Percentiles rank a stretch among this genome's conserved stretches.
These are phyloP conservation scores for Ceraceosorus guamensis DNA, from an alignment of 1,284 basidiomycete species.

Conservation along the genomic window DNA sequence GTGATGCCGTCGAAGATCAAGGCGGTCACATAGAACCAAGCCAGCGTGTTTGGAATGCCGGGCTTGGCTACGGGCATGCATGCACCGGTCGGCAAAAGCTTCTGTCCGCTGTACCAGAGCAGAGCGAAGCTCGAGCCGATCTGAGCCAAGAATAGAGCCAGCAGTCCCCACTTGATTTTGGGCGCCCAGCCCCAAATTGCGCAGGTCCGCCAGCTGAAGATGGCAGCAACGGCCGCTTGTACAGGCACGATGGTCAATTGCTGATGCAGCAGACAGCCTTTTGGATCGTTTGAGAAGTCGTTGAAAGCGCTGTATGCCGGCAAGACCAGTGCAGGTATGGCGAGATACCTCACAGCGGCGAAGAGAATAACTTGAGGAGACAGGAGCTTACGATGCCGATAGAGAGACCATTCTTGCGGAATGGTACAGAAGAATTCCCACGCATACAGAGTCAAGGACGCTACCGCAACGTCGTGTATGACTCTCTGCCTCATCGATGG, in stretches of 20 bases:
- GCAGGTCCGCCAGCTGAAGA: constrained; percentile 33
- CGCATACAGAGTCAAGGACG: constrained; percentile 16
- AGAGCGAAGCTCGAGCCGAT: constrained; percentile 23
- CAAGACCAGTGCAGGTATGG: constrained; percentile 19
- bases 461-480: constrained; percentile 14
- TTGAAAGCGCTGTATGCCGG: constrained; percentile 21
- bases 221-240: constrained; percentile 21
- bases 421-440: constrained; percentile 19
- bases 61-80: constrained; percentile 15
- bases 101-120: constrained; percentile 18
- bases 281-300: constrained; percentile 4
- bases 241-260: constrained; percentile 24
- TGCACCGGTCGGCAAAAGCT: constrained; percentile 12
- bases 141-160: constrained; percentile 15
- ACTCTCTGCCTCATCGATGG: too few relatives aligned
- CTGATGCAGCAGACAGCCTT: constrained; percentile 18
- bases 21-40: constrained; percentile 29
- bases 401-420: constrained; percentile 13
- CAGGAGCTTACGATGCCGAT: constrained; percentile 14
- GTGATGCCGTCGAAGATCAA: constrained; percentile 25
- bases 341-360: constrained; percentile 24
- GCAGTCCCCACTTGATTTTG: constrained; percentile 21
- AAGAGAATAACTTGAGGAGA: constrained; percentile 28
- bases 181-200: constrained; percentile 34
- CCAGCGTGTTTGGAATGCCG: constrained; percentile 16